Base-by-base conservation (phyloP, 805 yeast species). In the Metschnikowia kofuensis region DNA sequence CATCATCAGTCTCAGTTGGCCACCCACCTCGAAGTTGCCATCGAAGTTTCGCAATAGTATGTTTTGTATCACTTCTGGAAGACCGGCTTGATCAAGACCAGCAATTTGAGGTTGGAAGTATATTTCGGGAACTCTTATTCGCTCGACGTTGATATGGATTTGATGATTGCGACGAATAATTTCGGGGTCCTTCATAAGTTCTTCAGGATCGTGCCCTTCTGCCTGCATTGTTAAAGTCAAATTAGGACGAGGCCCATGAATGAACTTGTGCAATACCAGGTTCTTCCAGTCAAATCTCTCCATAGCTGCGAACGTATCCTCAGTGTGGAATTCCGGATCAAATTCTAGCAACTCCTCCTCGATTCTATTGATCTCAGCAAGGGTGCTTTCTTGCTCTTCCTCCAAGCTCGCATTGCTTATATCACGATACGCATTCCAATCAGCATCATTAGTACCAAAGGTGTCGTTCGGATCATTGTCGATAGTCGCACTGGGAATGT, bases 21-120 rank as follows among this genome's bases (percentile, higher is more conserved):
- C 87, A 4, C 72, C 70, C 1, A 78, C 69, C 38, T 69, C 71
- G 34, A 83, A 83, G 49, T 76, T 77, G 0, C 81, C 78, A 29
- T 80, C 81, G 21, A 83, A 72, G 58, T 90, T 76, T 42, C 82
- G 77, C 37, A 79, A 61, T 6, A 91, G 61, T 7, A 89, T 74
- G 49, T 83, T 86, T 54, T 84, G 85, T 47, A 84, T 76, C 37
- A 90, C 68, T 66, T 94, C 98, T 26, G 79, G 63, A n/a, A 94
- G 75, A 28, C 98, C 98, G 0, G 97, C 96, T 68, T 91, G 98
- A 66, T 94, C 99, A 21, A 90, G 74, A 21, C 99, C 99, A 0
- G 95, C 96, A 53, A 94, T 89, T 8, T 85, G 79, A 7, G 99
- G 99, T 64, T 92, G 94, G 67, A 94, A 90, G 42, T 90, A 63